Percentiles rank a stretch among this genome's conserved stretches.
phyloP scores from a whole-genome alignment of 805 yeast species.

The Yamadazyma laniorum region DNA sequence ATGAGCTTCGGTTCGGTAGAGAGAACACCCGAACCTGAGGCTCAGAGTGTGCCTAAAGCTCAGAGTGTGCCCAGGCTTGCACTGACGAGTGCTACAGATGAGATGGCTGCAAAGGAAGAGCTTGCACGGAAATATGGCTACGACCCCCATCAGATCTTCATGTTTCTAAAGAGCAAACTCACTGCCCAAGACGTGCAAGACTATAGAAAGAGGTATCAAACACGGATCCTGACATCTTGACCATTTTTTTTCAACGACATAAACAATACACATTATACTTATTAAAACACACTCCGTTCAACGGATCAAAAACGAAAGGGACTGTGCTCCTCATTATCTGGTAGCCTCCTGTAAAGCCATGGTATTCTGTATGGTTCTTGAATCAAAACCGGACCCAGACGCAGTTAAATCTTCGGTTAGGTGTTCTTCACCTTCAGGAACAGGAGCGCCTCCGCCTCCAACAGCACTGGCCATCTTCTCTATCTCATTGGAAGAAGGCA shows the following conservation, averaged over 20 bases:
- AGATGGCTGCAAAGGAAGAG: too few relatives aligned
- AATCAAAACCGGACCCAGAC: constrained; percentile 10
- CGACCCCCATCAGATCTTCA: not conserved
- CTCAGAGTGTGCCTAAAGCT: too few relatives aligned
- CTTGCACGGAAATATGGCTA: not conserved
- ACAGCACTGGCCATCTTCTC: constrained; percentile 36
- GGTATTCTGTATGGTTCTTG: constrained; percentile 20
- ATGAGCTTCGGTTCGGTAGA: too few relatives aligned
- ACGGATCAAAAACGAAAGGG: too few relatives aligned
- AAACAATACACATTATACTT: too few relatives aligned
- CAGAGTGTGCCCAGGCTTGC: too few relatives aligned
- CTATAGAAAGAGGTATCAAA: constrained; percentile 14
- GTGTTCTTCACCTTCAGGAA: not conserved
- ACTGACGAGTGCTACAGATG: too few relatives aligned
- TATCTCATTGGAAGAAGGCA: constrained; percentile 54
- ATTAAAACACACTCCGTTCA: too few relatives aligned
- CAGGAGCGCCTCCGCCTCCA: constrained; percentile 12
- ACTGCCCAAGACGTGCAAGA: constrained; percentile 13
- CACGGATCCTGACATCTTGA: too few relatives aligned
- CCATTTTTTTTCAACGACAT: too few relatives aligned
- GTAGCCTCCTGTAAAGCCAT: constrained; percentile 35
- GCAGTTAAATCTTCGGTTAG: not conserved
- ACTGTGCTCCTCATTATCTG: constrained; percentile 6
- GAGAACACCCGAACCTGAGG: not conserved
- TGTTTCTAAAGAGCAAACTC: constrained; percentile 15